Evolutionary conservation across 345 rosid species (phyloP).

Genomic region (Camelina hispida): DNA sequence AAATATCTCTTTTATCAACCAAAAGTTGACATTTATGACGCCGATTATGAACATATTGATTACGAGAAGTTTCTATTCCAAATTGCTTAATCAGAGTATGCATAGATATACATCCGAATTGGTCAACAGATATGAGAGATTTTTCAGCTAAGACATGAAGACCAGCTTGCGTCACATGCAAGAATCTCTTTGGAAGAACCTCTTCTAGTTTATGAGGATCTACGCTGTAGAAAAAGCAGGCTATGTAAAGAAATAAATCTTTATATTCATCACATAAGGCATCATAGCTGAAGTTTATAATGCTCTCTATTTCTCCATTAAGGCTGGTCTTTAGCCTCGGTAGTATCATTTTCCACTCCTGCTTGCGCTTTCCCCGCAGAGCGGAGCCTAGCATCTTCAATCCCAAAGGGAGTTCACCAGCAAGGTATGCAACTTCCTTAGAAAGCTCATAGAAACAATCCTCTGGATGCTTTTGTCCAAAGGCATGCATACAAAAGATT

Average conservation of each 20-base stretch:
- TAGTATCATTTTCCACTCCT: conserved; percentile 26
- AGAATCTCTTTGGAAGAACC: too few species aligned
- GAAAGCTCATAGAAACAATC: conserved; percentile 1
- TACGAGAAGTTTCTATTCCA: too few species aligned
- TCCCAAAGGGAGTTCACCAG: conserved; percentile 41
- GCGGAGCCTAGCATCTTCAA: conserved; percentile 37
- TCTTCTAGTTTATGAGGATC: too few species aligned
- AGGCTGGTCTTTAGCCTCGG: conserved; percentile 16
- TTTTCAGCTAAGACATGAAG: too few species aligned
- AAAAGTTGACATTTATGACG: too few species aligned
- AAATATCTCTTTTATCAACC: conserved; percentile 3
- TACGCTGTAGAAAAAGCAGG: conserved; percentile 11
- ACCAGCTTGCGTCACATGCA: too few species aligned
- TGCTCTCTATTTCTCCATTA: conserved; percentile 10
- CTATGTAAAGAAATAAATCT: conserved; percentile 42
- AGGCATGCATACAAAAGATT: conserved; percentile 5
- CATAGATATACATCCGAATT: too few species aligned
- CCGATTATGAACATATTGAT: too few species aligned
- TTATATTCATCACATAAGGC: conserved; percentile 21
- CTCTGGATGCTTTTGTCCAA: neutral
- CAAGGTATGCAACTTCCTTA: neutral
- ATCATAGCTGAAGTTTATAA: conserved; percentile 38
- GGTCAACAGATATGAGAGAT: too few species aligned
- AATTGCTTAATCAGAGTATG: too few species aligned
- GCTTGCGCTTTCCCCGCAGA: neutral